Base-by-base conservation (phyloP, 2,329 filamentous ascomycete species). In the Lizonia empirigonia region DNA sequence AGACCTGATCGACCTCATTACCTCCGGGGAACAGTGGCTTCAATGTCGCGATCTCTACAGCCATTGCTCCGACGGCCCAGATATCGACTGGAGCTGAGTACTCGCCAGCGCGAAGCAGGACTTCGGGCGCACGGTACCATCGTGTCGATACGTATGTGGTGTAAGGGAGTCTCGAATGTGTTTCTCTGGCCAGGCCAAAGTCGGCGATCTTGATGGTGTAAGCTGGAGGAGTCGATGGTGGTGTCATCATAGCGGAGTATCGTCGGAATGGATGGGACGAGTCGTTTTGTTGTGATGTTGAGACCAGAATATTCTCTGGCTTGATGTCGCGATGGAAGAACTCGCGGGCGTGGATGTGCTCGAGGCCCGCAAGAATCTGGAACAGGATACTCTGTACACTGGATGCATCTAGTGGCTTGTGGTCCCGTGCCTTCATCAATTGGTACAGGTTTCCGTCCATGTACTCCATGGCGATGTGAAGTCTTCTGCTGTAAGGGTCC, bases 321-420 rank as follows among this genome's bases (percentile, higher is more conserved):
- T 99, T 99, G 77, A 99, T 97, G 71, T 99, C 94, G 68, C 94
- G 91, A 75, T 99, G 94, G 77, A 99, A 99, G 78, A 99, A 99
- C 73, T 90, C 85, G 77, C 97, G 91, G 29, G 92, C 89, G 76
- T 99, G 94, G 53, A 99, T 97, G 73, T 99, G 94, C 72, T 99
- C 92, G 22, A 99, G 82, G 46, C 94, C 94, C 44, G 91, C 89
- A 78, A 99, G 87, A 66, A 99, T 99, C 78, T 99, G 94, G 76
- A 90, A 97, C 29, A 99, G 81, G 57, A 99, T 96, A 78, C 93
- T 97, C 82, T 99, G 97, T 55, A 99, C 94, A 65, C 90, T 96
- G 55, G 83, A 85, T 46, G 89, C 89, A 68, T 99, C 94, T 22
- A 99, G 82, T 58, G 82, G 88, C 76, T 97, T 97, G 80, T 97